Evolutionary conservation across 2,329 filamentous ascomycete species (phyloP), one percentile per base, ranked within the genome.

Genomic region (Trichoderma oligosporum): DNA sequence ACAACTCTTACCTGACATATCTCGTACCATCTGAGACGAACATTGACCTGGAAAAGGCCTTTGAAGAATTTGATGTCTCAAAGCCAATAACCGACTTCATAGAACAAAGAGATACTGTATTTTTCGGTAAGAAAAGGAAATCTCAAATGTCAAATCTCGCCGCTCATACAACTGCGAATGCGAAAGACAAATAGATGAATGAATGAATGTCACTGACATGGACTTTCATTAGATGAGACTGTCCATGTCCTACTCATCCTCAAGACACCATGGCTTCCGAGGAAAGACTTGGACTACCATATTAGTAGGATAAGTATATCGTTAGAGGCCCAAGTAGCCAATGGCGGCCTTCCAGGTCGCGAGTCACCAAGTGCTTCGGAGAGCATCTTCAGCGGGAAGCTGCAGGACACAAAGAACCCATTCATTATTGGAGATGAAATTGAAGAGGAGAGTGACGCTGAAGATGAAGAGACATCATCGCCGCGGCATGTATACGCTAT

Each of bases 161-260:
- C 52, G 52, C 52, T 29, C 39, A 33, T 46, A 27, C n/a, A n/a
- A n/a, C n/a, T n/a, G n/a, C n/a, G n/a, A n/a, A 14, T 25, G 7
- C 24, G 22, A 16, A 38, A 27, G 4, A 18, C n/a, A n/a, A n/a
- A n/a, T 31, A 31, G 27, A 11, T 31, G 27, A 11, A 11, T 31
- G 27, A n/a, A n/a, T 71, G n/a, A 22, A 47, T 18, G 18, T 58
- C 36, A 36, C 66, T 67, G 20, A 67, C 59, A 38, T 38, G 41
- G 14, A 31, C 4, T 80, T 74, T 67, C 68, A 58, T 74, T 3
- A 91, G 88, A 92, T 80, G 88, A 92, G 76, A 83, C 83, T 24
- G 79, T 88, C 57, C 76, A 85, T 61, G 78, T 91, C 16, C 84
- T 88, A 66, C 74, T 91, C 61, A 77, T 89, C 9, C 78, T 92